These are phyloP conservation scores for Trypanosoma mega DNA, from an alignment of 208 protist genomes.

Conservation along the genomic window DNA sequence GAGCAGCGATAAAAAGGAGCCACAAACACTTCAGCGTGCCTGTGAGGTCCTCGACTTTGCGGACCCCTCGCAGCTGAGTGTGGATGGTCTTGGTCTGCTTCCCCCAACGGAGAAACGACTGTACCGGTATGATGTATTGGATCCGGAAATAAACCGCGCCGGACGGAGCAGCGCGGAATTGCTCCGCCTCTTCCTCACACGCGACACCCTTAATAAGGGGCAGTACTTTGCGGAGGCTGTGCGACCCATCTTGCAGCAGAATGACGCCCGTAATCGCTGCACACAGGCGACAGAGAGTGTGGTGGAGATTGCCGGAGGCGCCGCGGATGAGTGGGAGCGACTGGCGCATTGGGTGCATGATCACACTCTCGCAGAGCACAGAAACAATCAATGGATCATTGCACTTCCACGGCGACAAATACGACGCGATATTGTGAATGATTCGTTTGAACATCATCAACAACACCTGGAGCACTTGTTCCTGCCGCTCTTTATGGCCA, in stretches of 20 bases:
- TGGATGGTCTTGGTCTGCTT: constrained; percentile 94
- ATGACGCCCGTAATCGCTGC: constrained; percentile 68
- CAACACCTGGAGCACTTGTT: constrained; percentile 98
- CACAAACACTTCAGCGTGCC: constrained; percentile 50
- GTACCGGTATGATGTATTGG: constrained; percentile 93
- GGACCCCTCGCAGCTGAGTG: constrained; percentile 72
- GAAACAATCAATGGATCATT: constrained; percentile 94
- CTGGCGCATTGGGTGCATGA: constrained; percentile 93
- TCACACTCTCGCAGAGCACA: constrained; percentile 86
- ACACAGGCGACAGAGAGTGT: constrained; percentile 89
- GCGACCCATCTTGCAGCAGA: constrained; percentile 81
- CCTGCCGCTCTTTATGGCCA: constrained; percentile 97
- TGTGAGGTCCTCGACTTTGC: constrained; percentile 67
- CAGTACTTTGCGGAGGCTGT: constrained; percentile 94
- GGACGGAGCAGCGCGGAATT: constrained; percentile 84
- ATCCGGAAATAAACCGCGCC: constrained; percentile 94
- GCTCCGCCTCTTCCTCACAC: constrained; percentile 97
- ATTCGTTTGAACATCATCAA: constrained; percentile 89
- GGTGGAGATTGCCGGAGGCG: constrained; percentile 75
- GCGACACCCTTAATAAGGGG: constrained; percentile 92
- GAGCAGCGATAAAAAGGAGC: constrained; percentile 26
- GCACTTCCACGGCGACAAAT: constrained; percentile 40
- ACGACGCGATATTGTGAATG: constrained; percentile 23
- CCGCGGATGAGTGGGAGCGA: constrained; percentile 92
- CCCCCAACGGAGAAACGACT: constrained; percentile 69